Conservation (phyloP, 192 early-diverging fungal species). For the Podochytrium sp. region DNA sequence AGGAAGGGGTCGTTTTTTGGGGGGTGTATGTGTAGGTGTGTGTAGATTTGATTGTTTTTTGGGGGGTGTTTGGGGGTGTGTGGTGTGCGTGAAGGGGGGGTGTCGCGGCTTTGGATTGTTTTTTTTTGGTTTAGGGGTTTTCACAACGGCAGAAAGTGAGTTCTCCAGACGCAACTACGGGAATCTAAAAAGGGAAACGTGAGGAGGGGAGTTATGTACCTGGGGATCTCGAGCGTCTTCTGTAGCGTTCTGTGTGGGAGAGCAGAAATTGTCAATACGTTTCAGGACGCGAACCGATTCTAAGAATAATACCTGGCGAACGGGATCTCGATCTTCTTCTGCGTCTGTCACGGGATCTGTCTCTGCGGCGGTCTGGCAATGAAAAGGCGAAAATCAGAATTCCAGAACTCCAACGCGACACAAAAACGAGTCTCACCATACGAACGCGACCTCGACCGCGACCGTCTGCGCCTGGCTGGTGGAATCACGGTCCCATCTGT, state of each 20-base stretch:
- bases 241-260: neutral
- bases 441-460: constrained; percentile 20
- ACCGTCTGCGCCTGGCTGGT: constrained; percentile 8
- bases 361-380: constrained; percentile 12
- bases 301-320: constrained; percentile 18
- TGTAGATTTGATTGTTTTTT: neutral
- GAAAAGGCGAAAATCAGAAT: neutral
- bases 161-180: neutral
- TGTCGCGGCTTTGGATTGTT: neutral
- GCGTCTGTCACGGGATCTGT: constrained; percentile 4
- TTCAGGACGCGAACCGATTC: neutral
- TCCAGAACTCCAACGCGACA: neutral
- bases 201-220: too few relatives aligned
- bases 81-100: neutral
- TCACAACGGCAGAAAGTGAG: neutral
- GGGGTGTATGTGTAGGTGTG: neutral
- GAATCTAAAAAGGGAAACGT: constrained; percentile 17
- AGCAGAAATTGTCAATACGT: neutral
- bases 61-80: neutral
- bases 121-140: neutral
- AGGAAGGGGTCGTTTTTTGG: neutral
- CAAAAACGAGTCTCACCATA: neutral
- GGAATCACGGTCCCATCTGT: constrained; percentile 7
- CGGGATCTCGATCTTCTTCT: constrained; percentile 42
- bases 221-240: constrained; percentile 45